Evolutionary conservation across 2,329 filamentous ascomycete genomes (phyloP).

Genomic region (Grosmannia huntii): DNA sequence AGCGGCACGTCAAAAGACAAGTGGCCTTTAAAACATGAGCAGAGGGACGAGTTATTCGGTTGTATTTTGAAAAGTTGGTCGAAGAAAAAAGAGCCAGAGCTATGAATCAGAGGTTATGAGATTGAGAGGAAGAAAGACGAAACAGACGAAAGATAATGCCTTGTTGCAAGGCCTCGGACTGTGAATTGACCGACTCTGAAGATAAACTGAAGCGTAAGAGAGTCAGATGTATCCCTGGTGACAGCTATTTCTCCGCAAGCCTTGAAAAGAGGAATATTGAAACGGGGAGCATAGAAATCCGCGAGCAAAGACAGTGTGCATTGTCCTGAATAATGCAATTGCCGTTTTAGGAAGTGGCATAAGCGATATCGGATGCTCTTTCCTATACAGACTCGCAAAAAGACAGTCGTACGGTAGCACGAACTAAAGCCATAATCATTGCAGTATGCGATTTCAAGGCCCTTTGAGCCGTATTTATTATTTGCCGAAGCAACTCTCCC

Average conservation of each 20-base stretch:
- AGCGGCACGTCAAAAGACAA: background rate
- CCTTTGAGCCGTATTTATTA: background rate
- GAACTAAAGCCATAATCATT: background rate
- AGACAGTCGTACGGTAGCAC: background rate
- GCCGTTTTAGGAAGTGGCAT: conserved; percentile 3
- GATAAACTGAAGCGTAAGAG: background rate
- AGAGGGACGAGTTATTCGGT: background rate
- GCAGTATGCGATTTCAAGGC: background rate
- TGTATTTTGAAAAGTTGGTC: background rate
- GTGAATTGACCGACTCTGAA: background rate
- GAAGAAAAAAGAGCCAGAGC: background rate
- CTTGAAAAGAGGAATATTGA: background rate
- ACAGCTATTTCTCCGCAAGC: background rate
- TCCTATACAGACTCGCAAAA: background rate
- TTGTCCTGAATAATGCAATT: background rate
- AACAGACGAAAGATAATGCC: background rate
- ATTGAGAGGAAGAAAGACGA: too few relatives aligned
- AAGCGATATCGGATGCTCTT: background rate
- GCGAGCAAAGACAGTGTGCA: background rate
- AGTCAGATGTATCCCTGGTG: background rate
- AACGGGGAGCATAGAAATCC: background rate
- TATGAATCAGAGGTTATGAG: background rate
- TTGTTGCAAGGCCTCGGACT: background rate
- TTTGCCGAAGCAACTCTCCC: too few relatives aligned
- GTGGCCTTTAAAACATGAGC: background rate